phyloP scores from a whole-genome alignment of 495 filamentous ascomycete species.

The Terfezia claveryi region DNA sequence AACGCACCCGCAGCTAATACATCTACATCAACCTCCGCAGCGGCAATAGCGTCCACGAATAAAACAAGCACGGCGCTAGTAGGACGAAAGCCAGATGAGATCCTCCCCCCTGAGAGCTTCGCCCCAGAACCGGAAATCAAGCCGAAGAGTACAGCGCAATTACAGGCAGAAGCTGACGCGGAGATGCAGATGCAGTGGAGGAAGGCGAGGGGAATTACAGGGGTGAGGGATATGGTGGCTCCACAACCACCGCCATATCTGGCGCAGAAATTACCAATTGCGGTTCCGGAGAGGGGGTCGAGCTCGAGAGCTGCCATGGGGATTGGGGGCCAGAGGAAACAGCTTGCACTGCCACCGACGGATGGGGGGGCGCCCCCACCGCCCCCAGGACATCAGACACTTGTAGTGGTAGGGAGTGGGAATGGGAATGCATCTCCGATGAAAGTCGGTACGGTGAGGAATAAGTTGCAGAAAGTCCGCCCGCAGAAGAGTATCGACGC shows the following conservation, averaged over 20 bases:
- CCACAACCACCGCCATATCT: slow-evolving; percentile 9
- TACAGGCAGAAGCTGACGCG: slow-evolving; percentile 13
- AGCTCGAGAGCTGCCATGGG: slow-evolving; percentile 11
- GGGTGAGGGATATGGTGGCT: slow-evolving; percentile 8
- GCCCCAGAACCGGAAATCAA: slow-evolving; percentile 82
- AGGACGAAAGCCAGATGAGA: slow-evolving; percentile 28
- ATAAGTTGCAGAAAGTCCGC: neutral
- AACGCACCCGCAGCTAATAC: neutral
- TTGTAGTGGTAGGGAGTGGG: neutral
- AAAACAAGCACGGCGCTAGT: neutral
- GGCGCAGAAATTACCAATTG: slow-evolving; percentile 1
- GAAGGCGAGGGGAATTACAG: slow-evolving; percentile 9
- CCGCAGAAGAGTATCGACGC: neutral
- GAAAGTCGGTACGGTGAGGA: neutral
- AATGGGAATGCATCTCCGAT: neutral
- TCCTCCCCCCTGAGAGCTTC: slow-evolving; percentile 76
- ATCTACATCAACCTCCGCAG: neutral
- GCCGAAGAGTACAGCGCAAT: slow-evolving; percentile 18
- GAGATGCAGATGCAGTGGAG: slow-evolving; percentile 11
- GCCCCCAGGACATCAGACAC: neutral
- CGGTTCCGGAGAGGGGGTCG: slow-evolving; percentile 11
- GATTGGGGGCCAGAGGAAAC: neutral
- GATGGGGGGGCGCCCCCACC: neutral
- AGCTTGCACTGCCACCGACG: neutral
- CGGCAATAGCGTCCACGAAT: neutral